Conservation (phyloP, 352 stramenopile genomes). For the Phytophthora rubi region DNA sequence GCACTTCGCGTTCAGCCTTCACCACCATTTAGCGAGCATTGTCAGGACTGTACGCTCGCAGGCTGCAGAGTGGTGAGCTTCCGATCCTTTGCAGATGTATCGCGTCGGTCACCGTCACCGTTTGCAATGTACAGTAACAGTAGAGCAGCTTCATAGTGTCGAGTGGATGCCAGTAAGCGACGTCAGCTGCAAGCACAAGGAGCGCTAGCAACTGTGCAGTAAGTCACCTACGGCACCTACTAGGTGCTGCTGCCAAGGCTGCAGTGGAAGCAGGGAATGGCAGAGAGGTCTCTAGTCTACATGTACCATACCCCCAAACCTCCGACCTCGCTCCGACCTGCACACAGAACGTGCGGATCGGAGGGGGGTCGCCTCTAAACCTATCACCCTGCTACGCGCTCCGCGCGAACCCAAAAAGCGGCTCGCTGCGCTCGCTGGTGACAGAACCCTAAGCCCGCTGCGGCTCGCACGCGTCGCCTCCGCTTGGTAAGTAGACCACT, state of each 20-base stretch:
- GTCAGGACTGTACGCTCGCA: conserved; percentile 3
- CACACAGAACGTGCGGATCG: too few species aligned
- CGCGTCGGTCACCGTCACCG: conserved; percentile 1
- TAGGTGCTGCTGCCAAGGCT: not conserved
- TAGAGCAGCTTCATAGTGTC: not conserved
- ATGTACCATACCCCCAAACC: too few species aligned
- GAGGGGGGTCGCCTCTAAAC: too few species aligned
- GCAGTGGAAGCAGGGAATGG: not conserved
- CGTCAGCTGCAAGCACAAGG: not conserved
- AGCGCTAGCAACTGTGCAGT: not conserved
- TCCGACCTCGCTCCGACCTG: too few species aligned
- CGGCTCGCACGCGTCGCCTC: too few species aligned
- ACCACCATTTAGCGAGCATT: not conserved
- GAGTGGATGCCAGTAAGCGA: not conserved
- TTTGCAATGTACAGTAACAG: not conserved
- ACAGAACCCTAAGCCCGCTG: too few species aligned
- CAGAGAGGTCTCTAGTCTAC: not conserved
- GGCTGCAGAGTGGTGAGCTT: not conserved
- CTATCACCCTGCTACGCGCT: too few species aligned
- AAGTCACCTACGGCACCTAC: too few species aligned
- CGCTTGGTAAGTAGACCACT: too few species aligned
- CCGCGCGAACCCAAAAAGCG: too few species aligned
- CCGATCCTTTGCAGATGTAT: not conserved
- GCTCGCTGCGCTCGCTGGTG: too few species aligned
- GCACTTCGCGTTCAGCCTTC: not conserved